Conservation (phyloP, 805 yeast genomes). For the Wickerhamiella galacta region DNA sequence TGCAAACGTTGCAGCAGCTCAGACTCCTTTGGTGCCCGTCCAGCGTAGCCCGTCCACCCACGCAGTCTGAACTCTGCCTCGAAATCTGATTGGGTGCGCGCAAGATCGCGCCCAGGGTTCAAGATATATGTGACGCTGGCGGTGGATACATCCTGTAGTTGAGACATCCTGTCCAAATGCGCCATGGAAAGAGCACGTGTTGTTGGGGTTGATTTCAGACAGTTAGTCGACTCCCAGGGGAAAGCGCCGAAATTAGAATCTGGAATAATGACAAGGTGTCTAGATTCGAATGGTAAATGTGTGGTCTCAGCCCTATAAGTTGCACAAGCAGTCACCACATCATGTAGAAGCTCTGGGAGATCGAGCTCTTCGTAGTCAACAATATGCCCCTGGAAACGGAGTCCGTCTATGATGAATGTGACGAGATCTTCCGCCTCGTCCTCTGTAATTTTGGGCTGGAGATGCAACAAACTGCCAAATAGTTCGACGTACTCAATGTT, state of each 20-base stretch:
- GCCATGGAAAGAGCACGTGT: slow-evolving; percentile 27
- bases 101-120: slow-evolving; percentile 71
- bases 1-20: slow-evolving; percentile 31
- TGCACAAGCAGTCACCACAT: no score
- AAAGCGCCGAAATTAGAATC: slow-evolving; percentile 47
- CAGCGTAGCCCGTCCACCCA: slow-evolving; percentile 39
- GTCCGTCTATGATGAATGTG: slow-evolving; percentile 41
- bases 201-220: slow-evolving; percentile 1
- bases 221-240: slow-evolving; percentile 80
- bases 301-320: no score
- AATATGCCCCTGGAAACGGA: slow-evolving; percentile 45
- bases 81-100: slow-evolving; percentile 45
- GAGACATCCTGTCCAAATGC: slow-evolving; percentile 21
- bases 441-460: slow-evolving; percentile 19
- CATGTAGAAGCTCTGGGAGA: slow-evolving; percentile 36
- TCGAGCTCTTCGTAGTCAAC: slow-evolving; percentile 53
- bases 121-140: slow-evolving; percentile 35
- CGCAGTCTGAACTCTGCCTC: slow-evolving; percentile 26
- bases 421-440: slow-evolving; percentile 45
- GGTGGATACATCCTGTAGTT: not conserved
- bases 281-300: no score
- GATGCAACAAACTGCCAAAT: slow-evolving; percentile 32
- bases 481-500: slow-evolving; percentile 29
- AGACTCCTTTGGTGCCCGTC: slow-evolving; percentile 38
- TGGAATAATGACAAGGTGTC: slow-evolving; percentile 55